Base-by-base conservation (phyloP, 345 rosid genomes). In the Eucalyptus lansdowneana region DNA sequence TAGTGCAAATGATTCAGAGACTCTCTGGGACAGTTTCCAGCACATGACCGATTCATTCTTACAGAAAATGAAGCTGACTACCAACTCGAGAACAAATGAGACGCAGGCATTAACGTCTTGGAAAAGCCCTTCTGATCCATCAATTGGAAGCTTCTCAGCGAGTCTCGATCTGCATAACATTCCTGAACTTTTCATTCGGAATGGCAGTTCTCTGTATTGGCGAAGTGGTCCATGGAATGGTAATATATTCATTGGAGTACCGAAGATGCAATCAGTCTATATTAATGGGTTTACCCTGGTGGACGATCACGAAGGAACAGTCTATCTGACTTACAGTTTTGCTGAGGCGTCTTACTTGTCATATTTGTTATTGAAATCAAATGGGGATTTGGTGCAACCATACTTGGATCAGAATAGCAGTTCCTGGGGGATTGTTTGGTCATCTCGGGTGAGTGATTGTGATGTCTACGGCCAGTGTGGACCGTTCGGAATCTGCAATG, bases 161-260 rank as follows among this genome's bases (percentile, higher is more conserved):
- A 89, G 91, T 53, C 3, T 94, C 7, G 65, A 91, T 14, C 91
- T 65, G 5, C 69, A 6, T 24, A 90, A 91, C 27, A 89, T 90
- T 83, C 93, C 94, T 11, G 92, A 93, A 83, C 50, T 54, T 47
- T 53, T 92, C 12, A 44, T 94, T 15, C 92, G 95, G 98, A 95
- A 95, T 8, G 93, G 90, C 47, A 88, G 60, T 14, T 53, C 29
- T 21, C 93, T 93, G 2, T 69, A 72, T 14, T 95, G 95, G 97
- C 92, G 97, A 29, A 92, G 93, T 31, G 96, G 96, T 27, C 96
- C 96, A 2, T 96, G 97, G 98, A 93, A 93, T 86, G 93, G 96
- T 88, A 93, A 88, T 88, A 45, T 49, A n/a, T 92, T 94, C 60
- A 85, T 89, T 44, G 91, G 91, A 60, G 25, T 88, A 49, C 87